Base-by-base conservation (phyloP, 2,329 filamentous ascomycete species). In the Elsinoe australis region DNA sequence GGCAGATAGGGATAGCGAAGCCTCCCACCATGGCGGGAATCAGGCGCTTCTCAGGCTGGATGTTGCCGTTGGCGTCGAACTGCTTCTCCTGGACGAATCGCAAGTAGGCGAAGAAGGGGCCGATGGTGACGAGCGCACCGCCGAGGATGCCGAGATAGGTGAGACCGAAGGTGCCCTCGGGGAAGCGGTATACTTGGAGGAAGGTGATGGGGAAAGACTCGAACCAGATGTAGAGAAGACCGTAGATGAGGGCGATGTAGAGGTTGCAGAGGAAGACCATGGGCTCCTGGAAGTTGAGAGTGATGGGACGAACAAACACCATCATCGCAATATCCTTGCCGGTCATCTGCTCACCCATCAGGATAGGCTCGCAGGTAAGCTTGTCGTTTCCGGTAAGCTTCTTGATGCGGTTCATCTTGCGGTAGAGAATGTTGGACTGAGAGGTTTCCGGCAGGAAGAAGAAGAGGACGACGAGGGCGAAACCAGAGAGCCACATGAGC, bases 241-340 rank as follows among this genome's bases (percentile, higher is more conserved):
- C 68, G 52, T 71, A 71, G 36, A 70, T 61, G 8, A 68, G 60
- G 0, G 65, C 65, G 36, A 67, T 66, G 57, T 72, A 72, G 7
- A 71, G 47, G 51, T 71, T 70, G 1, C 69, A 53, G 6, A 67
- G 49, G 50, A 70, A 65, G 14, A 68, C 63, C 29, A 66, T 66
- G 2, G 67, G 66, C 49, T 69, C 68, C 5, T 56, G 60, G 56
- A 69, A 63, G 51, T 66, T 70, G 24, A 73, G 64, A 0, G 62
- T 64, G 32, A 72, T 67, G 1, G 70, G 69, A 2, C 67, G 64
- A 12, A 72, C 58, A 4, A 72, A 60, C 3, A 60, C 55, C 60
- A 69, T 68, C 39, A 67, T 58, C 15, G 58, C 49, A 24, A 67
- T 55, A 4, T 70, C 67, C 52, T 63, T 63, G 1, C 58, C 55